phyloP scores from a whole-genome alignment of 2,329 filamentous ascomycete species.

The Nothopassalora personata region DNA sequence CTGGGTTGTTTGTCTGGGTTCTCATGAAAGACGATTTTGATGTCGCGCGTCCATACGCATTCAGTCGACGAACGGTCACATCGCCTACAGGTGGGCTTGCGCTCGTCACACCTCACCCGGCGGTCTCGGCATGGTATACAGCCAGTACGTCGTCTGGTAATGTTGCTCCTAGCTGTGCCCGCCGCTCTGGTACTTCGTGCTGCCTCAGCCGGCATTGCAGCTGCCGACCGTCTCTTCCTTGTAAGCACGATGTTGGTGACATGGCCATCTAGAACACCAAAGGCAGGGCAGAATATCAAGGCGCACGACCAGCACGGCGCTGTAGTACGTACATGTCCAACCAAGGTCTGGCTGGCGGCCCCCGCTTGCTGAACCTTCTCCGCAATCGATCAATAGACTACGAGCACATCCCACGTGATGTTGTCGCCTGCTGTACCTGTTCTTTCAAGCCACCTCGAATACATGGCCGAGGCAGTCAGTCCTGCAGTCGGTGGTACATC shows the following conservation, averaged over 20 bases:
- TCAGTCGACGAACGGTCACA: conserved; percentile 7
- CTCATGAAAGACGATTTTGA: conserved; percentile 11
- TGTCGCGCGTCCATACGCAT: conserved; percentile 11
- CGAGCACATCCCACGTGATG: neutral
- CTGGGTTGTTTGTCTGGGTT: neutral
- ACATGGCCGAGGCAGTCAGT: neutral
- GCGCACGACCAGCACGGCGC: neutral
- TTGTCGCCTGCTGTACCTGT: neutral
- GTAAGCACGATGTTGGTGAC: neutral
- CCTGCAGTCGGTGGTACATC: too few relatives aligned
- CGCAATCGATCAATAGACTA: neutral
- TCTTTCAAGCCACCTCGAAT: neutral
- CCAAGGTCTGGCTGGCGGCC: neutral
- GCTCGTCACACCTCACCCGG: conserved; percentile 12
- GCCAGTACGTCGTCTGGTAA: conserved; percentile 12
- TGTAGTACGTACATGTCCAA: neutral
- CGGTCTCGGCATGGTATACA: conserved; percentile 13
- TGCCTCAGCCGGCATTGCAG: neutral
- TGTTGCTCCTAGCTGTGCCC: conserved; percentile 4
- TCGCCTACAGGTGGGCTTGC: conserved; percentile 10
- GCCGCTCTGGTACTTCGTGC: neutral
- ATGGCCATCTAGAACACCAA: neutral
- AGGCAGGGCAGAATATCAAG: neutral
- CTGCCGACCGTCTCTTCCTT: neutral
- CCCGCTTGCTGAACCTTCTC: neutral